Evolutionary conservation across 2,329 filamentous ascomycete genomes (phyloP).

Genomic region (Trichoderma sp.): DNA sequence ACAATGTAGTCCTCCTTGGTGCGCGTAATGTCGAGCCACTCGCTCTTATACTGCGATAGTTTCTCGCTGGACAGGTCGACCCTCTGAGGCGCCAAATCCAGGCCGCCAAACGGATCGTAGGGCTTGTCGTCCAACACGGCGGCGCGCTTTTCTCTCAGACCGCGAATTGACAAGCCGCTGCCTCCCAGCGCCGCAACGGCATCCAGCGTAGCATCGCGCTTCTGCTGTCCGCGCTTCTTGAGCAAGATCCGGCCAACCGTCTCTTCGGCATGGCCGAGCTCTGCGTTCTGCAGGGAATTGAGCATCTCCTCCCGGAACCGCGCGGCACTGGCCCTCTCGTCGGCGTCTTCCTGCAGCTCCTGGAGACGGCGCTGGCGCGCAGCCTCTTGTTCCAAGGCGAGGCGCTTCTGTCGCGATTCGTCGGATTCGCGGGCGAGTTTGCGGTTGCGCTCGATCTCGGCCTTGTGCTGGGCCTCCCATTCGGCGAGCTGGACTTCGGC

Average conservation of each 20-base stretch:
- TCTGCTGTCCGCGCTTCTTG: constrained; percentile 65
- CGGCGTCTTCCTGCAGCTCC: constrained; percentile 65
- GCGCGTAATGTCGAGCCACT: constrained; percentile 66
- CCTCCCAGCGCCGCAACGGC: constrained; percentile 25
- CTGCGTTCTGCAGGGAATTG: constrained; percentile 62
- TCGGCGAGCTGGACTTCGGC: constrained; percentile 46
- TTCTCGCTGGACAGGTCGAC: constrained; percentile 53
- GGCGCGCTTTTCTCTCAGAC: constrained; percentile 63
- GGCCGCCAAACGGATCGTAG: constrained; percentile 85
- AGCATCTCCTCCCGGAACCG: constrained; percentile 67
- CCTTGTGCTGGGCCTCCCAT: constrained; percentile 72
- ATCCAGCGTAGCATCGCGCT: constrained; percentile 36
- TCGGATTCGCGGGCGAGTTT: constrained; percentile 54
- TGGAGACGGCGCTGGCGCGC: constrained; percentile 57
- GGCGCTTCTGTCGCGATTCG: constrained; percentile 49
- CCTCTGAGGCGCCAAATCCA: constrained; percentile 64
- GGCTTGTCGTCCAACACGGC: constrained; percentile 58
- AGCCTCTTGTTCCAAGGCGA: constrained; percentile 65
- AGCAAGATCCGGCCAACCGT: constrained; percentile 61
- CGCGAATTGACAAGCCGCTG: constrained; percentile 64
- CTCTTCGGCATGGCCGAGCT: constrained; percentile 57
- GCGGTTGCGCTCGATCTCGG: constrained; percentile 62
- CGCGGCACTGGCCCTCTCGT: constrained; percentile 62
- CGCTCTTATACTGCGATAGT: constrained; percentile 68
- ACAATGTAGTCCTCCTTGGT: constrained; percentile 65